Evolutionary conservation across 176 grass and related monocot species (phyloP).

Genomic region (Thinopyrum elongatum): DNA sequence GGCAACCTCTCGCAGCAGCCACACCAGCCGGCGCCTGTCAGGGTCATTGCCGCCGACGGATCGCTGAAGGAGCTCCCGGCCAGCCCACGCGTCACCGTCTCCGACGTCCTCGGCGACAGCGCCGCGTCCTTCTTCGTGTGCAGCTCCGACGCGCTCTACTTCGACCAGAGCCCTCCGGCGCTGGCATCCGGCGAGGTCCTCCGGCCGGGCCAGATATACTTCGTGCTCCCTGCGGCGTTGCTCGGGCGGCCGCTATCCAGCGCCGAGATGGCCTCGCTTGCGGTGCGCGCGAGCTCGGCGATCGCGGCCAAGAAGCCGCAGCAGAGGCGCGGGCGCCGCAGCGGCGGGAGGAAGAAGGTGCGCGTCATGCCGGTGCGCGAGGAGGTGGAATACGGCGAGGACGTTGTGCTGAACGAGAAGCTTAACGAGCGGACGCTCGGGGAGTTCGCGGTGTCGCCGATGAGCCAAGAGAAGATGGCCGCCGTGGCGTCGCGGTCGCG

Average conservation of each 20-base stretch:
- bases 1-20: not conserved
- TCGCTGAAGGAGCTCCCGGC: slow-evolving; percentile 48
- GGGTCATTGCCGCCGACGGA: slow-evolving; percentile 44
- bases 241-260: slow-evolving; percentile 22
- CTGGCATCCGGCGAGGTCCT: slow-evolving; percentile 31
- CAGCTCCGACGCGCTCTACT: slow-evolving; percentile 64
- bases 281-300: slow-evolving; percentile 53
- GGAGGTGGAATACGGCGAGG: not conserved
- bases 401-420: slow-evolving; percentile 25
- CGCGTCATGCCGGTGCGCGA: slow-evolving; percentile 31
- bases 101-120: slow-evolving; percentile 8
- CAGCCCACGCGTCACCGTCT: not conserved
- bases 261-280: slow-evolving; percentile 52
- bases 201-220: slow-evolving; percentile 47
- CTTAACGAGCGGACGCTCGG: slow-evolving; percentile 47
- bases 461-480: not conserved
- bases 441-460: not conserved
- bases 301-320: slow-evolving; percentile 10
- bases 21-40: slow-evolving; percentile 9
- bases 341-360: slow-evolving; percentile 10
- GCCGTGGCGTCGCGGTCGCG: not conserved
- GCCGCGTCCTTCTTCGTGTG: slow-evolving; percentile 43
- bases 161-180: slow-evolving; percentile 30
- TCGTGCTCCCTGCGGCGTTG: slow-evolving; percentile 50
- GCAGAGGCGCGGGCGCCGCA: not conserved